phyloP scores from a whole-genome alignment of 352 stramenopile species.

The Phytophthora pisi region DNA sequence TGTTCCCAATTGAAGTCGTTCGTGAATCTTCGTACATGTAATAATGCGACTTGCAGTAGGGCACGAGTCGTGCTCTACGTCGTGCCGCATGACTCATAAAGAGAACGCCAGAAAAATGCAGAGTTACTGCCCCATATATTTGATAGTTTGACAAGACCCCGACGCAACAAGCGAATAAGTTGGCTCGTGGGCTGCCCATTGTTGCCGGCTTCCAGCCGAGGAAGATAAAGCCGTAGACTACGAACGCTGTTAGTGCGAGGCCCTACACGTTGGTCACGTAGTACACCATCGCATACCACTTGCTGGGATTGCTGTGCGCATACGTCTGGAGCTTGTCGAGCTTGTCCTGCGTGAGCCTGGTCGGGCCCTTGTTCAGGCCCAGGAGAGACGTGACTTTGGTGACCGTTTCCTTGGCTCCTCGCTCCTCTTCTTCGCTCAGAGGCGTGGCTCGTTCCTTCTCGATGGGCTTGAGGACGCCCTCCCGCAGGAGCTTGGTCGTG shows the following conservation, averaged over 20 bases:
- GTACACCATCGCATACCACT: constrained; percentile 22
- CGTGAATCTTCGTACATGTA: too few species aligned
- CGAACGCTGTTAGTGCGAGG: constrained; percentile 1
- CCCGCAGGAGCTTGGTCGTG: background rate
- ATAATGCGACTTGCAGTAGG: too few species aligned
- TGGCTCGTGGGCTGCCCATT: constrained; percentile 9
- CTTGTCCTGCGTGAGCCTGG: constrained; percentile 17
- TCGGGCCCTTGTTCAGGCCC: constrained; percentile 5
- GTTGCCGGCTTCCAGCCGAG: constrained; percentile 17
- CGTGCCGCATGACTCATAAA: too few species aligned
- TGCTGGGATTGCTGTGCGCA: constrained; percentile 13
- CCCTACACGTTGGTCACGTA: constrained; percentile 11
- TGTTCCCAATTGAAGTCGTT: too few species aligned
- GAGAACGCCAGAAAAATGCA: background rate
- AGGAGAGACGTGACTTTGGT: constrained; percentile 16
- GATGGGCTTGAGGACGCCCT: constrained; percentile 8
- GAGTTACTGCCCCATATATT: background rate
- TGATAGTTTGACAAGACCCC: background rate
- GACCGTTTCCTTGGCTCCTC: constrained; percentile 13
- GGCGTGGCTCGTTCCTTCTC: background rate
- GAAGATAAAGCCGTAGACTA: constrained; percentile 7
- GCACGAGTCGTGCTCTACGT: too few species aligned
- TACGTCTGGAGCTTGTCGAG: constrained; percentile 12
- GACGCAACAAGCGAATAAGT: background rate
- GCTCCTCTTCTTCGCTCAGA: constrained; percentile 6